Conservation (phyloP, 331 rosid genomes). For the Quercus lobata region DNA sequence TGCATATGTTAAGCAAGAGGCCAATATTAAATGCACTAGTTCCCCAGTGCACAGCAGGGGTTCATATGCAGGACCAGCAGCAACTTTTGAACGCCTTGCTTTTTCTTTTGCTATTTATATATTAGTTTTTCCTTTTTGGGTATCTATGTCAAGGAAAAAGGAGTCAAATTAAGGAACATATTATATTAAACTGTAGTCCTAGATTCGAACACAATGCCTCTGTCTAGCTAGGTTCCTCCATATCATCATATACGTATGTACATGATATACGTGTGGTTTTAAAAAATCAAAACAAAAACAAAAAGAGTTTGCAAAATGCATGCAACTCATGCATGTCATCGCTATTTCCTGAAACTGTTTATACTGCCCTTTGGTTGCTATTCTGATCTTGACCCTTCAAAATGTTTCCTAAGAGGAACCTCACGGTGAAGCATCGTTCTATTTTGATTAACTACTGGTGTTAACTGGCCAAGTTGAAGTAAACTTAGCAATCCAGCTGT, state of each 20-base stretch:
- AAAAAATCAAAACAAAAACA: neutral
- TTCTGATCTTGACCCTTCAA: too few relatives aligned
- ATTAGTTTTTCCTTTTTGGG: slow-evolving; percentile 13
- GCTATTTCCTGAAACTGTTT: neutral
- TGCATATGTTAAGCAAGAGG: slow-evolving; percentile 34
- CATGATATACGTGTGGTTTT: slow-evolving; percentile 1
- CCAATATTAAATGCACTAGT: slow-evolving; percentile 46
- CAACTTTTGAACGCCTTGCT: slow-evolving; percentile 21
- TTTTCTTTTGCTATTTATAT: neutral
- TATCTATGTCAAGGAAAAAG: slow-evolving; percentile 22
- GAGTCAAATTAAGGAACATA: slow-evolving; percentile 15
- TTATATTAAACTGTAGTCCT: slow-evolving; percentile 12
- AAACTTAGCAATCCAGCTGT: neutral
- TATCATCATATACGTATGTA: slow-evolving; percentile 3
- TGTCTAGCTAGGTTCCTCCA: slow-evolving; percentile 10
- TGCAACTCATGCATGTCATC: slow-evolving; percentile 2
- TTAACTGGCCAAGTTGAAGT: neutral
- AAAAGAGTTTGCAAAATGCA: slow-evolving; percentile 18
- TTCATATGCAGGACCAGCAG: slow-evolving; percentile 40
- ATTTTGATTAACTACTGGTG: neutral
- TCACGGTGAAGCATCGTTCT: neutral
- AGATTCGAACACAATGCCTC: slow-evolving; percentile 16
- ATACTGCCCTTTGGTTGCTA: neutral
- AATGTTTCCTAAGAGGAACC: neutral
- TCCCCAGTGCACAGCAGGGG: slow-evolving; percentile 40